These are phyloP conservation scores for Cladosporium sp. DNA, from an alignment of 2,329 filamentous ascomycete genomes.

Conservation along the genomic window DNA sequence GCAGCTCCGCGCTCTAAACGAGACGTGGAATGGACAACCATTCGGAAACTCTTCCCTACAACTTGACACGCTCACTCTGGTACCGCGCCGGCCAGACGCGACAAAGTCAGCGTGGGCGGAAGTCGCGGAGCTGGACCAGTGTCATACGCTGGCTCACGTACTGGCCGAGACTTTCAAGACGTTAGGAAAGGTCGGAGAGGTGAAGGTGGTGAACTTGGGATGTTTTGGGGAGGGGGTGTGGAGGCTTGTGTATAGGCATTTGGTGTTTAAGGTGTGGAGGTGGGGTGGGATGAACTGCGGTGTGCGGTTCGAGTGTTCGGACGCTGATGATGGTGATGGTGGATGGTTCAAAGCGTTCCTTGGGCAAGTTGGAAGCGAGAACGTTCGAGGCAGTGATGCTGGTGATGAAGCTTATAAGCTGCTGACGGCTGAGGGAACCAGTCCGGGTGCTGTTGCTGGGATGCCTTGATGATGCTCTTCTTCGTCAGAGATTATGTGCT, in stretches of 20 bases:
- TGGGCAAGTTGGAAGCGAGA: slow-evolving; percentile 13
- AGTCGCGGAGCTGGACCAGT: slow-evolving; percentile 40
- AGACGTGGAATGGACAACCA: slow-evolving; percentile 38
- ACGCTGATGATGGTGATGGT: slow-evolving; percentile 21
- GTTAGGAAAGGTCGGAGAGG: slow-evolving; percentile 33
- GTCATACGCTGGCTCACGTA: slow-evolving; percentile 41
- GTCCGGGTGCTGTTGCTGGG: slow-evolving; percentile 22
- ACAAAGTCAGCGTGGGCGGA: slow-evolving; percentile 35
- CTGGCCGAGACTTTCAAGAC: slow-evolving; percentile 40
- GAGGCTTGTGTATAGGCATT: slow-evolving; percentile 38
- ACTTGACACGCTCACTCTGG: slow-evolving; percentile 37
- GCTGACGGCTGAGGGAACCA: slow-evolving; percentile 28
- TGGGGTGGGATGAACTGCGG: slow-evolving; percentile 39
- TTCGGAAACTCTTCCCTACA: slow-evolving; percentile 37
- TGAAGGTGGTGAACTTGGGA: slow-evolving; percentile 37
- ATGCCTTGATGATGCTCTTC: background rate
- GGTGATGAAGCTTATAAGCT: slow-evolving; percentile 35
- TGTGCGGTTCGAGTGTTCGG: slow-evolving; percentile 30
- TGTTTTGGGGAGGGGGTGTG: slow-evolving; percentile 40
- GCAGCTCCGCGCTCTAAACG: slow-evolving; percentile 39
- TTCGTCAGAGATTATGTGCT: background rate
- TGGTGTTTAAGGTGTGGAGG: slow-evolving; percentile 39
- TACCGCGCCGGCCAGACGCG: slow-evolving; percentile 37
- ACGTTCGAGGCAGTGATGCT: slow-evolving; percentile 27
- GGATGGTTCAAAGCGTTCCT: slow-evolving; percentile 23